These are phyloP conservation scores for Pseudogymnoascus sp. DNA, from an alignment of 2,329 filamentous ascomycete species.

Conservation along the genomic window DNA sequence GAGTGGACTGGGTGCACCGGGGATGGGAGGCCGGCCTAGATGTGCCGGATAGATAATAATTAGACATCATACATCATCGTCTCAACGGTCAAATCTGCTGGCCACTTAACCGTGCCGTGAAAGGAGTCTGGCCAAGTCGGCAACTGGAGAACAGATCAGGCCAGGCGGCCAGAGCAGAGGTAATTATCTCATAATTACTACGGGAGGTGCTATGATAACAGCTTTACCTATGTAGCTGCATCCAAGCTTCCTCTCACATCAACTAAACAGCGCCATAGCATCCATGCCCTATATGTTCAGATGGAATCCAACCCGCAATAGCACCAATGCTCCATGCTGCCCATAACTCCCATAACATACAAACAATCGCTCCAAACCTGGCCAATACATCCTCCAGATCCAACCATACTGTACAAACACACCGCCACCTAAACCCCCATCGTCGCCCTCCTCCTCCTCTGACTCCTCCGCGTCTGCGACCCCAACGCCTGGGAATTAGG, in stretches of 20 bases:
- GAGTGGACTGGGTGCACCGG: not conserved
- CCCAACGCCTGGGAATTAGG: constrained; percentile 22
- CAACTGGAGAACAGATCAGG: not conserved
- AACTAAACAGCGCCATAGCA: not conserved
- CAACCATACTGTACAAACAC: not conserved
- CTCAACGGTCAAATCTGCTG: not conserved
- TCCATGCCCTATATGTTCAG: not conserved
- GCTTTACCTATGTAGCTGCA: not conserved
- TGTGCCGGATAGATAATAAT: not conserved
- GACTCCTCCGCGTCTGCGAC: constrained; percentile 19
- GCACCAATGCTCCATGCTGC: not conserved
- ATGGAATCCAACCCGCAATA: not conserved
- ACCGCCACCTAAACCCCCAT: constrained; percentile 30
- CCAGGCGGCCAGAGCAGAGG: not conserved
- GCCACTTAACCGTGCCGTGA: not conserved
- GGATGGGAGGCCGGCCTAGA: not conserved
- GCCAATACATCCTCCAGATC: not conserved
- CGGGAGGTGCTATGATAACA: not conserved
- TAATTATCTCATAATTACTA: constrained; percentile 1
- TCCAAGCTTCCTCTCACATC: not conserved
- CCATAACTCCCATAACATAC: not conserved
- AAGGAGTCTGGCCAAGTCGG: not conserved
- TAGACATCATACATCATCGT: not conserved
- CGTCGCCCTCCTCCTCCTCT: constrained; percentile 13
- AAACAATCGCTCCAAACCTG: not conserved